Base-by-base conservation (phyloP, 768 basidiomycete genomes). In the Galerina sulciceps region DNA sequence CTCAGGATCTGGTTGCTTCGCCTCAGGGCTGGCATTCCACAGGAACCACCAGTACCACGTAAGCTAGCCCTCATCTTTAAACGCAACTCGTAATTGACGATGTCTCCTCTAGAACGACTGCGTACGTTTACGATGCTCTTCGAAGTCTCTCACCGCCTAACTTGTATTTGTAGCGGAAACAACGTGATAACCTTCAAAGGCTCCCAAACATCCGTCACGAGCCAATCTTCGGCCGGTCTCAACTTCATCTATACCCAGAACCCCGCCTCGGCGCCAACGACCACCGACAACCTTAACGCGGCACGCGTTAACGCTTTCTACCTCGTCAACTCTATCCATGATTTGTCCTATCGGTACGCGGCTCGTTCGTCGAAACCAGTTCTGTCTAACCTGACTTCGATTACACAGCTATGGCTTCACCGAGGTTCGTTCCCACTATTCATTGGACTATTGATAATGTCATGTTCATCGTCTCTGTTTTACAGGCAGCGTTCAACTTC, bases 251-350 rank as follows among this genome's bases (percentile, higher is more conserved):
- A 73, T 64, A 60, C 69, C 1, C 73, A 75, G 49, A 61, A 74
- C 65, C 61, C 74, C 34, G 68, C 18, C 36, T 44, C 57, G 13
- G 70, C 70, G 3, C 85, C 77, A 23, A 81, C 70, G 3, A 76
- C 53, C 50, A 34, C 62, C 1, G 77, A 50, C 47, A 85, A 87
- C 69, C 64, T 82, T 51, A 75, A 84, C 53, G 80, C 85, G 22
- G 85, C 84, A 1, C 74, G 79, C 17, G 79, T 79, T 8, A 82
- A 82, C 60, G 75, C 75, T 10, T 87, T 87, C 74, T 88, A 85
- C 71, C 69, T 86, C 43, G 79, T 81, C 68, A 88, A 88, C 76
- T 75, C 76, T 52, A 74, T 84, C 61, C 85, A 88, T 68, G 85
- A 87, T 65, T 62, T 71, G 34, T 60, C 69, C 6, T 73, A 74